A percentile compares a stretch with the other conserved stretches of the same genome.
These are phyloP conservation scores for Hyaloscypha hepaticicola DNA, from an alignment of 495 filamentous ascomycete species.

Conservation along the genomic window DNA sequence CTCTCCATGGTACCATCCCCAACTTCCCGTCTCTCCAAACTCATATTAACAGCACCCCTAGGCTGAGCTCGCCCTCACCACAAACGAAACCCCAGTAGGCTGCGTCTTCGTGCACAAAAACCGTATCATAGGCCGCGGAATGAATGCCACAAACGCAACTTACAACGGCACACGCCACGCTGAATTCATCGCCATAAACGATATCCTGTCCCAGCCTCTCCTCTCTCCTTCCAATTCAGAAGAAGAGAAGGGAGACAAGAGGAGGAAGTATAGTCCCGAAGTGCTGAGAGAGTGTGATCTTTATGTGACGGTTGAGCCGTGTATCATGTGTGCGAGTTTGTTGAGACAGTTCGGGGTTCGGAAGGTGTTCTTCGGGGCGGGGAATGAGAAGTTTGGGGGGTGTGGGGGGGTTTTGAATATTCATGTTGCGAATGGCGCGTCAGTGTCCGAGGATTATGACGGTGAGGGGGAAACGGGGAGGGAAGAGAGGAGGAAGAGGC, in stretches of 20 bases:
- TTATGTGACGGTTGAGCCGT: constrained; percentile 97
- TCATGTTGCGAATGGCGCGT: constrained; percentile 46
- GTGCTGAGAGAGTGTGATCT: constrained; percentile 71
- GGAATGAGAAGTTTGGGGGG: constrained; percentile 94
- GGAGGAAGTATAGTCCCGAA: constrained; percentile 35
- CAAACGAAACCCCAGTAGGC: constrained; percentile 91
- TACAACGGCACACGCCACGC: constrained; percentile 89
- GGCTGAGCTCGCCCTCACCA: constrained; percentile 77
- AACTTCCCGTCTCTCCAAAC: background rate
- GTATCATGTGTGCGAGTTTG: constrained; percentile 96
- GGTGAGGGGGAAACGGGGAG: background rate
- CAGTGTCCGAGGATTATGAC: constrained; percentile 15
- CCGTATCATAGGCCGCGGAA: constrained; percentile 73
- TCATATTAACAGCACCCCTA: constrained; percentile 35
- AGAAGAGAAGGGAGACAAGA: background rate
- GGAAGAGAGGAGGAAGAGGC: constrained; percentile 44
- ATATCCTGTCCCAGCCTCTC: constrained; percentile 38
- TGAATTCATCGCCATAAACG: constrained; percentile 84
- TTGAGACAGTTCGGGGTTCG: constrained; percentile 80
- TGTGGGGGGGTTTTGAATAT: constrained; percentile 87
- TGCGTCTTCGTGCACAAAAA: constrained; percentile 79
- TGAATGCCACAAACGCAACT: constrained; percentile 94
- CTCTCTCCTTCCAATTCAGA: background rate
- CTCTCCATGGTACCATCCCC: constrained; percentile 60
- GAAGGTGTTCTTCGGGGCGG: constrained; percentile 88